Evolutionary conservation across 371 early-diverging fungal genomes (phyloP), one percentile per base, ranked within the genome.

Genomic region (Mitosporidium daphniae): DNA sequence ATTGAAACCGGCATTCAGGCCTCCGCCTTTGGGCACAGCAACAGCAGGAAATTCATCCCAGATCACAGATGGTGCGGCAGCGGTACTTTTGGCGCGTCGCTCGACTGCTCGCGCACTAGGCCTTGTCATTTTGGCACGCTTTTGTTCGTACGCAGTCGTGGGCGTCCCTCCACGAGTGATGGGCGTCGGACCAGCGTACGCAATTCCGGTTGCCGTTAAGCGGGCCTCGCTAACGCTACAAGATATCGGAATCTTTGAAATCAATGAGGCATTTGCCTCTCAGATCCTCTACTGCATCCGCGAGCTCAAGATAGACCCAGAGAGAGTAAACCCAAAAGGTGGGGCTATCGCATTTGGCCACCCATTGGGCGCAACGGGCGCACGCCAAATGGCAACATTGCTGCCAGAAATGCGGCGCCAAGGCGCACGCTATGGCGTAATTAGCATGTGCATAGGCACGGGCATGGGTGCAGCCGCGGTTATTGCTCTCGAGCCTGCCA

Each of bases 41-140:
- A 89, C 91, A 17, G 86, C 91, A 21, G 94, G 84, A 31, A 86
- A 75, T 42, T 65, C 89, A 24, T 89, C 89, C 32, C 91, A 93
- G 53, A 78, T 89, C 18, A 70, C 80, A 10, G 94, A 93, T 45
- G 91, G 89, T 41, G 89, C 89, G 21, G 86, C 84, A 17, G 82
- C 77, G 10, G 84, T 86, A 18, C 47, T 93, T 27, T 44, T 93
- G 44, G 72, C 72, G 69, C 69, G 65, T 51, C 64, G 94, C 35
- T 60, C 57, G 47, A 66, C 56, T 15, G 94, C 94, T 10, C 48
- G 62, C 38, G 64, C 64, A 53, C 54, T 74, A 14, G 61, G 67
- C 8, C 51, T 82, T 27, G 60, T 69, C 31, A 60, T 75, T 34
- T 24, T 69, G 27, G 89, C 71, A 41, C 70, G 70, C 42, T 73